Evolutionary conservation across 306 rosid genomes (phyloP).

Genomic region (Acacia confusa): DNA sequence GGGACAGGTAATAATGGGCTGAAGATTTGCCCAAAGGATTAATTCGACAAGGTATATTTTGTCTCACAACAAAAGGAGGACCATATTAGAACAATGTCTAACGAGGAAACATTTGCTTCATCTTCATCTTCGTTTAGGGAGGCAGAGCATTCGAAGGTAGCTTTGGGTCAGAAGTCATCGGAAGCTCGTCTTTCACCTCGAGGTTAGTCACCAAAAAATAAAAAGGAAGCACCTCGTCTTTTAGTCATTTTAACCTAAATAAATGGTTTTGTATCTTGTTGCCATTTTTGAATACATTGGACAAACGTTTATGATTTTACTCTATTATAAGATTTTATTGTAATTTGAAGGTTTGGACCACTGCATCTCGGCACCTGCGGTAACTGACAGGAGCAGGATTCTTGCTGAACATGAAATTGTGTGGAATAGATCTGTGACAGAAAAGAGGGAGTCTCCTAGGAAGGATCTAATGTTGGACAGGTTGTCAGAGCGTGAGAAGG

Average conservation of each 20-base stretch:
- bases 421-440: constrained; percentile 57
- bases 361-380: constrained; percentile 42
- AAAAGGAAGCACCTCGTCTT: background rate
- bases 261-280: background rate
- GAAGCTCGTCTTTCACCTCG: constrained; percentile 37
- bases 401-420: constrained; percentile 40
- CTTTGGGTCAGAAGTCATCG: constrained; percentile 32
- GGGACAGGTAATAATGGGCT: constrained; percentile 47
- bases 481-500: constrained; percentile 74
- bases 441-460: constrained; percentile 51
- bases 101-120: constrained; percentile 31
- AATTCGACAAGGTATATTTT: constrained; percentile 30
- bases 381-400: constrained; percentile 38
- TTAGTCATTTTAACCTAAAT: background rate
- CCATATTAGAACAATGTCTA: constrained; percentile 25
- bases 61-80: constrained; percentile 30
- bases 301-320: constrained; percentile 16
- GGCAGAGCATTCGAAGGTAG: constrained; percentile 23
- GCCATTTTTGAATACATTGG: background rate
- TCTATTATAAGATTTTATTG: background rate
- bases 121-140: constrained; percentile 32
- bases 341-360: constrained; percentile 53
- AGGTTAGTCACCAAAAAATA: constrained; percentile 42
- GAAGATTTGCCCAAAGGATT: constrained; percentile 32
- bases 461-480: constrained; percentile 56